These are phyloP conservation scores for Aspergillus indologenus DNA, from an alignment of 495 filamentous ascomycete genomes.

Conservation along the genomic window DNA sequence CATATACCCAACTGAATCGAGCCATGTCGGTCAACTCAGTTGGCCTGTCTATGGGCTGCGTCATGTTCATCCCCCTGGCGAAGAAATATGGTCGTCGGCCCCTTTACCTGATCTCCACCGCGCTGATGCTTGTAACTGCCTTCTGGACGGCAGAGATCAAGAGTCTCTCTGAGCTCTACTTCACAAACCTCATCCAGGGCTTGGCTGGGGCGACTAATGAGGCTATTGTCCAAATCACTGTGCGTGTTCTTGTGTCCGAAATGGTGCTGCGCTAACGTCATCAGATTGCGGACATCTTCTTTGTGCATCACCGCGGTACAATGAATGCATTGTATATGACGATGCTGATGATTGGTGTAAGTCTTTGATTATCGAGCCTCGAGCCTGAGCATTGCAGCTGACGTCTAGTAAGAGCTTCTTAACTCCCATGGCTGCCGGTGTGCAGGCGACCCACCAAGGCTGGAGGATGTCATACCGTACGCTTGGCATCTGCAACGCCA, in stretches of 20 bases:
- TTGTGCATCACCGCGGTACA: slow-evolving; percentile 34
- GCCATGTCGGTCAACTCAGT: slow-evolving; percentile 35
- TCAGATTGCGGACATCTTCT: slow-evolving; percentile 39
- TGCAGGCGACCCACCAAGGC: slow-evolving; percentile 30
- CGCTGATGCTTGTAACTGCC: slow-evolving; percentile 29
- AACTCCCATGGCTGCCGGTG: slow-evolving; percentile 33
- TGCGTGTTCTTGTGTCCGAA: slow-evolving; percentile 7
- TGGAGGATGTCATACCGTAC: slow-evolving; percentile 34
- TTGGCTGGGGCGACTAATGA: slow-evolving; percentile 37
- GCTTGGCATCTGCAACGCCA: slow-evolving; percentile 28
- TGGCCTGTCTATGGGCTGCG: slow-evolving; percentile 30
- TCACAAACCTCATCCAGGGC: slow-evolving; percentile 31
- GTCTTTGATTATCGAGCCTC: slow-evolving; percentile 5
- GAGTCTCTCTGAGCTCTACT: slow-evolving; percentile 27
- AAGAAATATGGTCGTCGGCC: slow-evolving; percentile 36
- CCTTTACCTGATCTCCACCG: slow-evolving; percentile 32
- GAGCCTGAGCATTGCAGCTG: not conserved
- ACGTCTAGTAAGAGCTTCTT: slow-evolving; percentile 29
- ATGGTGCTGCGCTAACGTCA: slow-evolving; percentile 8
- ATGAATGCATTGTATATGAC: slow-evolving; percentile 39
- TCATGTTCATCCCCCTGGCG: slow-evolving; percentile 34
- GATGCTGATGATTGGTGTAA: slow-evolving; percentile 37
- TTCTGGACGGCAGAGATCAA: slow-evolving; percentile 29
- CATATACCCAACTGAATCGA: slow-evolving; percentile 27
- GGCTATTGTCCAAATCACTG: slow-evolving; percentile 35